These are phyloP conservation scores for Xanthoceras sorbifolium DNA, from an alignment of 345 rosid genomes.

Conservation along the genomic window DNA sequence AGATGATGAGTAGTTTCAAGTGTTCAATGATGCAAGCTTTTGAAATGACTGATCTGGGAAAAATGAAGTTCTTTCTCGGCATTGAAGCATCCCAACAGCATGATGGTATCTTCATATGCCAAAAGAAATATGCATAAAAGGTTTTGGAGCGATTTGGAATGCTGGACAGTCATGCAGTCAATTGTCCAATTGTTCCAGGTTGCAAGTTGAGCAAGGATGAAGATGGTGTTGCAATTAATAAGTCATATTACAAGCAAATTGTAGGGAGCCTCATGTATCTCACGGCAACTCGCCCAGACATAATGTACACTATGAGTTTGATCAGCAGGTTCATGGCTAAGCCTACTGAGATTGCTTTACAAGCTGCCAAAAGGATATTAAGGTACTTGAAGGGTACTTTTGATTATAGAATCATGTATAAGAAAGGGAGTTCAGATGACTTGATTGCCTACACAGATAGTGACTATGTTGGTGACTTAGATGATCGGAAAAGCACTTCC, in stretches of 20 bases:
- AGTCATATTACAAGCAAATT: background rate
- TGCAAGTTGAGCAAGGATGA: background rate
- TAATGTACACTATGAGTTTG: background rate
- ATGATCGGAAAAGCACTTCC: no score
- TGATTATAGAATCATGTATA: background rate
- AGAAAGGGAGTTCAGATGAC: background rate
- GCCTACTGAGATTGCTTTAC: background rate
- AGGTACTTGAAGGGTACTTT: background rate
- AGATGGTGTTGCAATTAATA: background rate
- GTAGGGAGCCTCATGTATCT: constrained; percentile 6
- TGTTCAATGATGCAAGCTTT: background rate
- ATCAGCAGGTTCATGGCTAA: no score
- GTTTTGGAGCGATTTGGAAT: background rate
- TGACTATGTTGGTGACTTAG: no score
- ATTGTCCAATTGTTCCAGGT: background rate
- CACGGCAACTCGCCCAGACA: background rate
- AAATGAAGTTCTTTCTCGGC: background rate
- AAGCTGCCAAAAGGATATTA: background rate
- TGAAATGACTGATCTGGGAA: background rate
- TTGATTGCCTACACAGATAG: background rate
- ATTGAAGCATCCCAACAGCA: background rate
- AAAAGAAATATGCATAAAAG: constrained; percentile 4
- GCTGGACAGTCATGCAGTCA: background rate
- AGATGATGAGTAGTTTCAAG: background rate
- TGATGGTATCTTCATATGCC: background rate